Evolutionary conservation across 116 monocot species (phyloP), one percentile per base, ranked within the genome.

Genomic region (Cymodocea nodosa): DNA sequence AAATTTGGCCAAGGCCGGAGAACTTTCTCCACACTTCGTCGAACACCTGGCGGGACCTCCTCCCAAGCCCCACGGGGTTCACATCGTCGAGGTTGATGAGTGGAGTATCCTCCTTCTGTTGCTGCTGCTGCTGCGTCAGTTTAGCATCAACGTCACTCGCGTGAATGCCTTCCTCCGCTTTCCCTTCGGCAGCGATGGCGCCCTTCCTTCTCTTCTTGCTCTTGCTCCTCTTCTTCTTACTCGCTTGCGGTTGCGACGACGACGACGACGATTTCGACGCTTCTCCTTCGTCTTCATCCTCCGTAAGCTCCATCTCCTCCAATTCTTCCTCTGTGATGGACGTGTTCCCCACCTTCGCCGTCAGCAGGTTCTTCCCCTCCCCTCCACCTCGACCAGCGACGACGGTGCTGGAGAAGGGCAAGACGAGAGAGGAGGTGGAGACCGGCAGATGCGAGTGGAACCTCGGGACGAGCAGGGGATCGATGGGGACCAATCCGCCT

Each of bases 21-120:
- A 97, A 91, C 78, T 92, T 97, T 19, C 92, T 78, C 97, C 97
- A 97, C 55, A 97, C 83, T 68, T 97, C 83, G 52, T 97, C 97
- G 77, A 97, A 97, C 34, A 91, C 72, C 85, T 97, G 97, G 23
- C 97, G 75, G 3, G 97, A 97, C 52, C 72, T 72, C 24, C 97
- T 74, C 14, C 97, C 97, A 35, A 97, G 75, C 0, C 92, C 97
- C 57, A 97, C 97, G 22, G 97, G 97, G 57, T 91, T 97, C 57
- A 97, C 88, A 51, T 81, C 92, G 18, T 87, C 92, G 72, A 97
- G 79, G 15, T 68, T 71, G 34, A 80, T 53, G 8, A 70, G 58
- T 16, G 63, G 52, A 23, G 35, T 24, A 1, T 51, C 53, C 50
- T 53, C 17, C 58, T 22, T 17, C 37, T 57, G 15, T 19, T 6